Conservation (phyloP, 306 rosid genomes). For the Luffa acutangula region DNA sequence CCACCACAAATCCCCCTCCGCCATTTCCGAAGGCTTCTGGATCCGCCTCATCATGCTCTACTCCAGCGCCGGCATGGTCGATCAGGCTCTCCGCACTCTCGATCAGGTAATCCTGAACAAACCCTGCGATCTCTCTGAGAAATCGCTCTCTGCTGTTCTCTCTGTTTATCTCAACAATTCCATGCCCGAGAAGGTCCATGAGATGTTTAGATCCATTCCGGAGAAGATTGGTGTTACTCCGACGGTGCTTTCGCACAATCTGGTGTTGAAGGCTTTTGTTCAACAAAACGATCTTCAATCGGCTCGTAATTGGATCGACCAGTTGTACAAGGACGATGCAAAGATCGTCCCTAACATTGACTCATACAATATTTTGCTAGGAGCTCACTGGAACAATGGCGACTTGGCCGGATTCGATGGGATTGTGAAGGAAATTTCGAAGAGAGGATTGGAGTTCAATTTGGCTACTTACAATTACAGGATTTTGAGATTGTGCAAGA, state of each 20-base stretch:
- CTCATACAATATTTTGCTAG: slow-evolving; percentile 9
- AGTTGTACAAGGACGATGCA: slow-evolving; percentile 6
- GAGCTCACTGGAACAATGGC: slow-evolving; percentile 2
- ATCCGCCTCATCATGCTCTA: slow-evolving; percentile 18
- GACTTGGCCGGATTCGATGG: slow-evolving; percentile 10
- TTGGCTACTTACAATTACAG: slow-evolving; percentile 9
- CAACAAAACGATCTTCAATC: slow-evolving; percentile 10
- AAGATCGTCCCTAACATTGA: slow-evolving; percentile 14
- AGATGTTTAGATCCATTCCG: slow-evolving; percentile 5
- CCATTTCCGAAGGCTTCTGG: slow-evolving; percentile 12
- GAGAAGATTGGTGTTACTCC: slow-evolving; percentile 11
- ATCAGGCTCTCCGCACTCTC: slow-evolving; percentile 6
- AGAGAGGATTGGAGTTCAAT: slow-evolving; percentile 14
- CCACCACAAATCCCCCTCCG: neutral
- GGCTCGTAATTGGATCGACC: slow-evolving; percentile 13
- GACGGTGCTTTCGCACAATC: neutral
- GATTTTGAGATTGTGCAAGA: slow-evolving; percentile 15
- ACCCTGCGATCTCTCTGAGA: slow-evolving; percentile 10
- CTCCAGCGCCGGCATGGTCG: slow-evolving; percentile 10
- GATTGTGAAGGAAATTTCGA: slow-evolving; percentile 6
- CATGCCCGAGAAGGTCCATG: slow-evolving; percentile 8
- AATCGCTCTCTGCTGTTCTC: slow-evolving; percentile 16
- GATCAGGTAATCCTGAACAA: slow-evolving; percentile 3
- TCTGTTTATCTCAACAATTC: slow-evolving; percentile 5
- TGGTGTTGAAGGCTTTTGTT: slow-evolving; percentile 14